A percentile compares a stretch with the other conserved stretches of the same genome.
Evolutionary conservation across 257 asterid genomes (phyloP).

Genomic region (Solanum piurae): DNA sequence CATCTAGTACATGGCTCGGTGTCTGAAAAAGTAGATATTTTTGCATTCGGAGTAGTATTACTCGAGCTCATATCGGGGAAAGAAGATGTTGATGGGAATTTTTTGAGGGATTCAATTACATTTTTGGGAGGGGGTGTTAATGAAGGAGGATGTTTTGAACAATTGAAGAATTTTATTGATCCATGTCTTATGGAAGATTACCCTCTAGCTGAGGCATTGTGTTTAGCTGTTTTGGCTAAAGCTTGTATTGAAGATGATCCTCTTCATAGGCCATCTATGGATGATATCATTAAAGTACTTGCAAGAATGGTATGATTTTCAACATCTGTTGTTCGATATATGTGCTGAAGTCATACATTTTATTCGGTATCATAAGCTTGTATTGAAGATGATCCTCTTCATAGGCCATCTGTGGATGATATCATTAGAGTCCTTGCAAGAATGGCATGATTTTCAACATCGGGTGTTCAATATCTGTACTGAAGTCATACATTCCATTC

Average conservation of each 20-base stretch:
- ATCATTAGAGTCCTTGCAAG: constrained; percentile 62
- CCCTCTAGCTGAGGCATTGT: constrained; percentile 63
- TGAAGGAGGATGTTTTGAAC: constrained; percentile 63
- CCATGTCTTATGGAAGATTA: constrained; percentile 55
- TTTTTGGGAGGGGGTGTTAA: constrained; percentile 35
- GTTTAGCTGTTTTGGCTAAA: constrained; percentile 63
- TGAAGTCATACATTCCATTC: not conserved
- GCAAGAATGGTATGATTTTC: constrained; percentile 50
- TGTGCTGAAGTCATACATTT: not conserved
- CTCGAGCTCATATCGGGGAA: constrained; percentile 51
- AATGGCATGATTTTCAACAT: constrained; percentile 28
- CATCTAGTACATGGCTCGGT: not conserved
- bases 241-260: constrained; percentile 75
- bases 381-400: constrained; percentile 53
- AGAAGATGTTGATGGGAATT: constrained; percentile 30
- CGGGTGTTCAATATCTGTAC: rapidly evolving
- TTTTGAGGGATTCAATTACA: constrained; percentile 26
- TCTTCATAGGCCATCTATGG: constrained; percentile 59
- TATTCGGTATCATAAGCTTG: constrained; percentile 26
- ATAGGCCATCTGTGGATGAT: constrained; percentile 68
- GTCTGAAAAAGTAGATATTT: constrained; percentile 39
- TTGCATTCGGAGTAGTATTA: constrained; percentile 52
- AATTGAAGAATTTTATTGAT: constrained; percentile 50
- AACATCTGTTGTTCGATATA: not conserved
- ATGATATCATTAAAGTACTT: constrained; percentile 64